Evolutionary conservation across 2,329 filamentous ascomycete genomes (phyloP).

Genomic region (Penicillium sp.): DNA sequence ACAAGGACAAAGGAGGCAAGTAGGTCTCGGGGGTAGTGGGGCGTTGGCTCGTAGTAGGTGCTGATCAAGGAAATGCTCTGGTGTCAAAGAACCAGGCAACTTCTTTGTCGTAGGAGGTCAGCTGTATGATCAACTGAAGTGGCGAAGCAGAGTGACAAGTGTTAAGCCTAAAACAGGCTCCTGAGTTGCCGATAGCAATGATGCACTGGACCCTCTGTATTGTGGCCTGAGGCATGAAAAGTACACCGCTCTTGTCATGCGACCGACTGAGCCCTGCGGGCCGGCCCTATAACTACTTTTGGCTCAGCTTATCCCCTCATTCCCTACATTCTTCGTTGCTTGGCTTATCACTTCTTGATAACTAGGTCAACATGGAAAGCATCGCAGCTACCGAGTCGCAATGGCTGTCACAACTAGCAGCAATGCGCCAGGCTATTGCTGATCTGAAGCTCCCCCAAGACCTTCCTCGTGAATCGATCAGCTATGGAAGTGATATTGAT

Average conservation of each 20-base stretch:
- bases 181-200: conserved; percentile 13
- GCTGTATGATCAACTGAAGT: conserved; percentile 4
- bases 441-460: conserved; percentile 62
- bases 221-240: conserved; percentile 9
- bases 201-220: conserved; percentile 17
- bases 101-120: background rate
- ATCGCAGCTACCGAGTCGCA: conserved; percentile 52
- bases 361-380: conserved; percentile 20
- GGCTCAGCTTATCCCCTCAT: conserved; percentile 8
- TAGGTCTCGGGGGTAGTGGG: background rate
- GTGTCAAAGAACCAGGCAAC: background rate
- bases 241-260: conserved; percentile 19
- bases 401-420: conserved; percentile 82
- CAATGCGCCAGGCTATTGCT: conserved; percentile 83
- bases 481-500: conserved; percentile 55
- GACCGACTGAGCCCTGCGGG: conserved; percentile 13
- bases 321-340: background rate
- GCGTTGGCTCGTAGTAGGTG: background rate
- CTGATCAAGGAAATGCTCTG: background rate
- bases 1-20: conserved; percentile 8
- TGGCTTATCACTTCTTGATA: background rate
- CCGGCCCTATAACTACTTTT: conserved; percentile 14
- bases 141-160: conserved; percentile 13
- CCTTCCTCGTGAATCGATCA: conserved; percentile 40
- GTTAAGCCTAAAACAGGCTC: conserved; percentile 13